A percentile compares a stretch with the other conserved stretches of the same genome.
Conservation (phyloP, 78 protist species). For the Chrysochromulina tobinii region DNA sequence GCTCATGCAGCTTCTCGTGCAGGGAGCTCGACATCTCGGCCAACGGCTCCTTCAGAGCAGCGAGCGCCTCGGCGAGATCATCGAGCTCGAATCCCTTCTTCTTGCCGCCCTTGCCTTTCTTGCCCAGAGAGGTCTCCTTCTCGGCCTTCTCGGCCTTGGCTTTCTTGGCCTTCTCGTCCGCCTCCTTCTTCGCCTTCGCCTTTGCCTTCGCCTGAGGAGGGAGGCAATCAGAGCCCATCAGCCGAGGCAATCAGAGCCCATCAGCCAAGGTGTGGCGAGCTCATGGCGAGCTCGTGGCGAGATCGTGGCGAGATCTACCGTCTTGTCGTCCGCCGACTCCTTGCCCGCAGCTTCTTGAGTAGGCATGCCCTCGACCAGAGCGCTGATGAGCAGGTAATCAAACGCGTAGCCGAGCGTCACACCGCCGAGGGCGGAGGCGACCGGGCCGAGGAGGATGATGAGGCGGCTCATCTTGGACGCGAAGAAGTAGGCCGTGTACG, state of each 20-base stretch:
- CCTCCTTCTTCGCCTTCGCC: not conserved
- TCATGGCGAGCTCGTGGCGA: no score
- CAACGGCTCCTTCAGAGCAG: not conserved
- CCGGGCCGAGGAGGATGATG: conserved; percentile 10
- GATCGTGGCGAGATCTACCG: no score
- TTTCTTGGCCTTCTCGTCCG: not conserved
- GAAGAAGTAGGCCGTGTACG: conserved; percentile 21
- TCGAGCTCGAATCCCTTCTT: not conserved
- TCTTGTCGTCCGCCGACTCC: no score
- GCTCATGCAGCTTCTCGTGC: no score
- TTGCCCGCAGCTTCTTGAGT: no score
- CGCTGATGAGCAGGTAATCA: not conserved
- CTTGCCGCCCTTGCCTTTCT: not conserved
- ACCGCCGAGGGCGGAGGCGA: not conserved
- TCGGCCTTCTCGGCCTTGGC: not conserved
- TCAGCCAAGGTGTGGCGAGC: no score
- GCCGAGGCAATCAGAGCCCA: no score
- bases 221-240: no score
- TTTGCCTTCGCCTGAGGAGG: not conserved
- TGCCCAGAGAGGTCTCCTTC: not conserved
- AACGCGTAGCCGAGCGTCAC: not conserved
- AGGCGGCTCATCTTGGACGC: not conserved
- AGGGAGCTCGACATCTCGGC: not conserved
- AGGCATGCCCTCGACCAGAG: not conserved
- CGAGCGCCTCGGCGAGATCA: not conserved